These are phyloP conservation scores for Escallonia rubra DNA, from an alignment of 129 eudicot genomes.

Conservation along the genomic window DNA sequence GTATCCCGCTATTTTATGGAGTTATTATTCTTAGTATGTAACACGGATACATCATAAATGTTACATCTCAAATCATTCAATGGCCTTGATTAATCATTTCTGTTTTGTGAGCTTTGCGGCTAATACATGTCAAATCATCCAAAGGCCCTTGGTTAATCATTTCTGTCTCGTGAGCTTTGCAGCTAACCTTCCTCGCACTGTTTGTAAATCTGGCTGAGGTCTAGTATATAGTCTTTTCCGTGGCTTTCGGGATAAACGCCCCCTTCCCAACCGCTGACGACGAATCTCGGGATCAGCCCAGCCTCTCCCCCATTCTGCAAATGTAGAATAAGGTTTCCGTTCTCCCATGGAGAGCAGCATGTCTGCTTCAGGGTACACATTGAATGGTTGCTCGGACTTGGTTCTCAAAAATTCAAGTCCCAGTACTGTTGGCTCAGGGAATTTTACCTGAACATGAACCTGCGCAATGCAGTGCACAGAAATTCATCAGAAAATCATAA, in stretches of 20 bases:
- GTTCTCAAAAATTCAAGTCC: conserved; percentile 56
- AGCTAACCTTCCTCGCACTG: conserved; percentile 74
- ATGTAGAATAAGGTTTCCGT: conserved; percentile 44
- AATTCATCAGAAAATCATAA: neutral
- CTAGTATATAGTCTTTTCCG: conserved; percentile 42
- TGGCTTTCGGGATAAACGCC: conserved; percentile 26
- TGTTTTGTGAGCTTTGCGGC: too few species aligned
- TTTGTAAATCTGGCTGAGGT: conserved; percentile 24
- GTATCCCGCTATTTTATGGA: too few species aligned
- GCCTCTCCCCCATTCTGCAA: conserved; percentile 80
- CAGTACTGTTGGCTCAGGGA: conserved; percentile 50
- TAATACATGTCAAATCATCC: too few species aligned
- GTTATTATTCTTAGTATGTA: too few species aligned
- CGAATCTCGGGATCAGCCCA: conserved; percentile 95
- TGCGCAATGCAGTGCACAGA: conserved; percentile 23
- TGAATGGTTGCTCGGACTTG: conserved; percentile 31
- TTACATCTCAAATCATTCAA: too few species aligned
- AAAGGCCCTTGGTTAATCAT: neutral
- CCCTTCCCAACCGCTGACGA: conserved; percentile 48
- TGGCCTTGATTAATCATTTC: too few species aligned
- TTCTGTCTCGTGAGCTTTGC: conserved; percentile 56
- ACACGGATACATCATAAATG: too few species aligned
- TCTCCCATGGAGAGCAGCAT: conserved; percentile 49
- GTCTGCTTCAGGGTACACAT: conserved; percentile 72
- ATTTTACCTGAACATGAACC: conserved; percentile 59